Conservation (phyloP, 1,139 yeast species). For the Pneumocystis murina region DNA sequence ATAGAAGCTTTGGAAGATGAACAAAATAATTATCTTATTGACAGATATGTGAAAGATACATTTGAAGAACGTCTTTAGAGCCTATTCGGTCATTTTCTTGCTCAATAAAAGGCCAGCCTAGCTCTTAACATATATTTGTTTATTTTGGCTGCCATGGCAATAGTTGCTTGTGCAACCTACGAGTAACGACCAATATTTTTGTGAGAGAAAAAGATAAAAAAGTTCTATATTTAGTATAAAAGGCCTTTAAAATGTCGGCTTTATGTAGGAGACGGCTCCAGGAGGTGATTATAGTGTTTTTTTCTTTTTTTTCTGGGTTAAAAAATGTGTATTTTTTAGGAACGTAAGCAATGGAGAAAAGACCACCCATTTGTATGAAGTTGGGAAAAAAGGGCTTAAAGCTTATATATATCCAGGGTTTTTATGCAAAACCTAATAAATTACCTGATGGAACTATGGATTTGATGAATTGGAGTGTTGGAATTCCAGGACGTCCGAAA, state of each 20-base stretch:
- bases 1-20: neutral
- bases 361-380: slow-evolving; percentile 65
- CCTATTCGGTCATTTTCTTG: neutral
- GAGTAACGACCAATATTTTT: neutral
- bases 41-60: neutral
- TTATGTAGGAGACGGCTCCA: slow-evolving; percentile 68
- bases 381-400: neutral
- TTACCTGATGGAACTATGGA: slow-evolving; percentile 67
- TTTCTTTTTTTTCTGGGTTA: slow-evolving; percentile 1
- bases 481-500: slow-evolving; percentile 80
- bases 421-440: slow-evolving; percentile 78
- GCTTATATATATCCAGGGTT: slow-evolving; percentile 33
- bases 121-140: no score
- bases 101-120: neutral
- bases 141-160: no score
- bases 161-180: no score
- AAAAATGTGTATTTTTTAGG: slow-evolving; percentile 2
- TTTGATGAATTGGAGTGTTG: slow-evolving; percentile 80
- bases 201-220: neutral
- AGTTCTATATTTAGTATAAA: neutral
- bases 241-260: slow-evolving; percentile 9
- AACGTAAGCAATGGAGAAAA: slow-evolving; percentile 86
- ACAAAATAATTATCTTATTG: neutral
- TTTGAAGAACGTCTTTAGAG: neutral
- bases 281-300: slow-evolving; percentile 39